phyloP scores from a whole-genome alignment of 202 grass and related monocot species.

The Panicum hallii region DNA sequence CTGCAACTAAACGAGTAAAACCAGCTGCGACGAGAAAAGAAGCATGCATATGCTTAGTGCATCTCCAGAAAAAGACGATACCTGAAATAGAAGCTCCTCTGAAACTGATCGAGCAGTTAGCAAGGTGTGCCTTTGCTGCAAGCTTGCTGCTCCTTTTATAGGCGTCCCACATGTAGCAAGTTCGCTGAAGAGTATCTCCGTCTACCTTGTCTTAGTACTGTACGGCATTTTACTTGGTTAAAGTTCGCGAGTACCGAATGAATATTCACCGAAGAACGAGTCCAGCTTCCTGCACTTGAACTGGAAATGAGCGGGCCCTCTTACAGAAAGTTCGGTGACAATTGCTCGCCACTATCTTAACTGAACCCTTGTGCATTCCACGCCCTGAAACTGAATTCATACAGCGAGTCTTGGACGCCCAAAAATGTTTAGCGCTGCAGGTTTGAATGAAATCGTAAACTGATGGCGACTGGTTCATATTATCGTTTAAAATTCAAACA shows the following conservation, averaged over 20 bases:
- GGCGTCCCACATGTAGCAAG: background rate
- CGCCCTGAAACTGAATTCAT: conserved; percentile 16
- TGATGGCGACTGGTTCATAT: background rate
- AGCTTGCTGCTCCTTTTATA: conserved; percentile 19
- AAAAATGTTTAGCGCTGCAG: background rate
- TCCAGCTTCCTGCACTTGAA: conserved; percentile 29
- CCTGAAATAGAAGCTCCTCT: conserved; percentile 20
- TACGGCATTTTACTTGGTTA: conserved; percentile 8
- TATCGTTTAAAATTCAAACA: background rate
- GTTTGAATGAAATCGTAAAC: background rate
- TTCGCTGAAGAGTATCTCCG: background rate
- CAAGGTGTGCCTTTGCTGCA: background rate
- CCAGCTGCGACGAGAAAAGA: background rate
- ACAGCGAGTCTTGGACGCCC: conserved; percentile 34
- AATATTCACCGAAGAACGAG: conserved; percentile 46
- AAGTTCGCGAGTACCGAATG: background rate
- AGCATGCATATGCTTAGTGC: background rate
- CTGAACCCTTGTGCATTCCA: background rate
- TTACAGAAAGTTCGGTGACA: conserved; percentile 16
- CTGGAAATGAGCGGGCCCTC: conserved; percentile 20
- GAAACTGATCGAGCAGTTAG: background rate
- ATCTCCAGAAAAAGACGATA: background rate
- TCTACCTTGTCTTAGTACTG: background rate
- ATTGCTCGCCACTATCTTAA: background rate
- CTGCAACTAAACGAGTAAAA: background rate